These are phyloP conservation scores for Eimeria zaria DNA, from an alignment of 169 alveolate species.

Conservation along the genomic window DNA sequence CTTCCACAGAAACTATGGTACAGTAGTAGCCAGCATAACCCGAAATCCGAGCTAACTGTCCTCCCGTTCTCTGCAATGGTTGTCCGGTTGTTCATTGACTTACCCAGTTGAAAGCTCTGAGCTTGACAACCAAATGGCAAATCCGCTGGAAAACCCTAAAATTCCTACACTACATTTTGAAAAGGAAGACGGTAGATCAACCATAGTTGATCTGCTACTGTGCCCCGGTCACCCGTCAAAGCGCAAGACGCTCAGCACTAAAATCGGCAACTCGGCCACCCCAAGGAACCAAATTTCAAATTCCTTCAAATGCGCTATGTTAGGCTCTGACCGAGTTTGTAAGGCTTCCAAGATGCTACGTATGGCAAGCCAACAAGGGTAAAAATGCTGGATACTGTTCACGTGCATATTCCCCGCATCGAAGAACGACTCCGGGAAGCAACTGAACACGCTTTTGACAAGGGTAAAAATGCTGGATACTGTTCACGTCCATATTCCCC, in stretches of 20 bases:
- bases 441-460: not conserved
- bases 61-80: not conserved
- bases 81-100: not conserved
- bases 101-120: not conserved
- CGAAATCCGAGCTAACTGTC: not conserved
- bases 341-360: not conserved
- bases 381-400: not conserved
- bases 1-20: not conserved
- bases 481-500: not conserved
- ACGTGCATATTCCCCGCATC: not conserved
- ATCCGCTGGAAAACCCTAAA: not conserved
- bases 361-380: not conserved
- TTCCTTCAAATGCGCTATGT: not conserved
- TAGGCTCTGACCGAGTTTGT: not conserved
- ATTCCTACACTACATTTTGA: not conserved
- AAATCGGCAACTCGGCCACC: not conserved
- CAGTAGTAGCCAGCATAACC: not conserved
- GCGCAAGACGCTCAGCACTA: not conserved
- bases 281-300: not conserved
- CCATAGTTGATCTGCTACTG: not conserved
- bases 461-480: too few relatives aligned
- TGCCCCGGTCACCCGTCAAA: not conserved
- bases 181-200: not conserved
- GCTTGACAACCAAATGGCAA: not conserved
- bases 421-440: not conserved